Evolutionary conservation across 768 basidiomycete species (phyloP).

Genomic region (Paxillus ammoniavirescens): DNA sequence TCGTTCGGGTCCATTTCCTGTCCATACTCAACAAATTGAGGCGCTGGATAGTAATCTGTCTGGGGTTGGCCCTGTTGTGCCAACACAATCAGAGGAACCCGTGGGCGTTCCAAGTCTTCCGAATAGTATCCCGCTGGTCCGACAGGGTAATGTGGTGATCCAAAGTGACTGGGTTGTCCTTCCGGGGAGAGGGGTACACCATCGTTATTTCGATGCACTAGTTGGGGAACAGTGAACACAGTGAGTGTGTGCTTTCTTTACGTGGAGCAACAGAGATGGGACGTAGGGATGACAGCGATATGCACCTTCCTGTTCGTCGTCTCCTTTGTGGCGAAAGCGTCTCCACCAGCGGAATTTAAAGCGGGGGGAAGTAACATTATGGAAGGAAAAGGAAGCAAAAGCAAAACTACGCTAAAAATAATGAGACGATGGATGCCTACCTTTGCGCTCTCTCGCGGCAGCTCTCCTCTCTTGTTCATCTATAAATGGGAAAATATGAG

Average conservation of each 20-base stretch:
- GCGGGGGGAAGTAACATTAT: conserved; percentile 27
- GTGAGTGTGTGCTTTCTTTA: conserved; percentile 19
- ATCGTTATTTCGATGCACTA: conserved; percentile 17
- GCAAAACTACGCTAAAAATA: conserved; percentile 34
- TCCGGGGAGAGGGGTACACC: conserved; percentile 20
- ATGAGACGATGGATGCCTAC: conserved; percentile 51
- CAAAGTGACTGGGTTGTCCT: conserved; percentile 4
- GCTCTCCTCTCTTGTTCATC: conserved; percentile 69
- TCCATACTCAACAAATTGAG: conserved; percentile 21
- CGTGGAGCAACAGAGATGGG: conserved; percentile 22
- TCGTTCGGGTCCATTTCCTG: conserved; percentile 25
- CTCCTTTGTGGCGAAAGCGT: conserved; percentile 35
- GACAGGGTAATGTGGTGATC: conserved; percentile 12
- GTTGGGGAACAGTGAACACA: conserved; percentile 15
- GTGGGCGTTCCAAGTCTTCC: conserved; percentile 39
- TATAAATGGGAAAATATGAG: conserved; percentile 25
- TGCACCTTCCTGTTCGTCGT: conserved; percentile 59
- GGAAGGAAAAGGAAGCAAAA: conserved; percentile 30
- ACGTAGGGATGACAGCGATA: conserved; percentile 31
- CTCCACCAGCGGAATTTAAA: conserved; percentile 34
- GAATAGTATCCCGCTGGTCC: conserved; percentile 20
- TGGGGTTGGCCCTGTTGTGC: conserved; percentile 53
- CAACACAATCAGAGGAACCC: conserved; percentile 57
- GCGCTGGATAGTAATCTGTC: conserved; percentile 24
- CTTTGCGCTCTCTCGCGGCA: conserved; percentile 74